Percentiles rank a stretch among this genome's conserved stretches.
These are phyloP conservation scores for Alopecurus myosuroides DNA, from an alignment of 176 grass and related monocot genomes.

Conservation along the genomic window DNA sequence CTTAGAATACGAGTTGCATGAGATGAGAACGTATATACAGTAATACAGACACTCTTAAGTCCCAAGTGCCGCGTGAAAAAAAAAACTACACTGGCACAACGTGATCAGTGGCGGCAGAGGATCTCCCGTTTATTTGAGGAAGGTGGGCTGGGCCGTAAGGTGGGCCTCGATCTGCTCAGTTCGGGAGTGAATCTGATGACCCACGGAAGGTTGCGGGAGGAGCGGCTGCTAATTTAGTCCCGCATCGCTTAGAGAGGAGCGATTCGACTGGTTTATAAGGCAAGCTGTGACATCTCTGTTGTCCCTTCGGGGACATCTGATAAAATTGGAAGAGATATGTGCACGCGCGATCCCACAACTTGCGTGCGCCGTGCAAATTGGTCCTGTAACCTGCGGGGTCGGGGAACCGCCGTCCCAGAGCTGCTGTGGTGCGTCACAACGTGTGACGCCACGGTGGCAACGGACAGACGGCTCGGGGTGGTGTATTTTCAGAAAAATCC, in stretches of 20 bases:
- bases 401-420: no score
- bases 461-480: no score
- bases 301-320: background rate
- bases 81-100: background rate
- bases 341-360: no score
- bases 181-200: background rate
- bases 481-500: no score
- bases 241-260: background rate
- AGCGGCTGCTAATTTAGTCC: background rate
- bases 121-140: no score
- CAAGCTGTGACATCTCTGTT: rapidly evolving
- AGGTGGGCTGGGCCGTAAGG: background rate
- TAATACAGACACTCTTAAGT: background rate
- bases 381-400: no score
- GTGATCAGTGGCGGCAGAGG: background rate
- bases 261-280: background rate
- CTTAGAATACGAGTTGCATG: background rate
- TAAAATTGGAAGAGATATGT: no score
- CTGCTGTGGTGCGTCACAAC: no score
- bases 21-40: background rate
- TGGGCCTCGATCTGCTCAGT: no score
- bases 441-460: no score
- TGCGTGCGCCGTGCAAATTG: no score
- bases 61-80: no score
- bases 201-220: background rate